Conservation (phyloP, 352 stramenopile genomes). For the Phytophthora pinifolia region DNA sequence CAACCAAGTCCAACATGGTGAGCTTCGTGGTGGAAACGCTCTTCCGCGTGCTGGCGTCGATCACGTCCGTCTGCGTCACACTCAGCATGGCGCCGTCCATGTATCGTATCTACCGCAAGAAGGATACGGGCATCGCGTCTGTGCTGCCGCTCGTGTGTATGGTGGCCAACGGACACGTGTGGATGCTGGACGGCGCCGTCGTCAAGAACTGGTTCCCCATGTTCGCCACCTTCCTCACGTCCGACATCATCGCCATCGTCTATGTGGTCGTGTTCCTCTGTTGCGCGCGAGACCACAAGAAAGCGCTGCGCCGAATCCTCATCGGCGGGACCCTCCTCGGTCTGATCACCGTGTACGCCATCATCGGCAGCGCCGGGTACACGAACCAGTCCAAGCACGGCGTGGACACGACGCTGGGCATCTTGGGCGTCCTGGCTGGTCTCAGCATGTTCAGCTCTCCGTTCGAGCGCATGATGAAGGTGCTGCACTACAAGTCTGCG, state of each 20-base stretch:
- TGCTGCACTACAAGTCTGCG: slow-evolving; percentile 37
- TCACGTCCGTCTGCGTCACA: slow-evolving; percentile 35
- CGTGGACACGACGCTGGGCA: slow-evolving; percentile 30
- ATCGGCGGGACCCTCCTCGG: slow-evolving; percentile 16
- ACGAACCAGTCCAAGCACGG: slow-evolving; percentile 37
- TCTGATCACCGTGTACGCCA: slow-evolving; percentile 32
- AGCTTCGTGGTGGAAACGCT: slow-evolving; percentile 32
- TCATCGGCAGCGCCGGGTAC: slow-evolving; percentile 22
- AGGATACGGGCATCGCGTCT: slow-evolving; percentile 34
- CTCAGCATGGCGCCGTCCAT: slow-evolving; percentile 38
- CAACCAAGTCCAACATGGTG: slow-evolving; percentile 20
- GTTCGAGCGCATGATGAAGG: slow-evolving; percentile 35
- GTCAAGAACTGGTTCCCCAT: slow-evolving; percentile 41
- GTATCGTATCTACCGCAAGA: slow-evolving; percentile 37
- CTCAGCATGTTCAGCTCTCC: slow-evolving; percentile 39
- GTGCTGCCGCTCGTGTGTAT: slow-evolving; percentile 39
- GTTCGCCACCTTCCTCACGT: slow-evolving; percentile 36
- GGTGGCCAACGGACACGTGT: slow-evolving; percentile 35
- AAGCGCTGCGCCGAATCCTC: slow-evolving; percentile 20
- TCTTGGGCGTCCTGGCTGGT: slow-evolving; percentile 26
- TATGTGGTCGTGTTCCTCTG: slow-evolving; percentile 32
- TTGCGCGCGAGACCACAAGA: slow-evolving; percentile 32
- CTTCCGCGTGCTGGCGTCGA: slow-evolving; percentile 31
- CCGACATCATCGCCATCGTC: slow-evolving; percentile 24
- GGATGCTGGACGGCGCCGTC: slow-evolving; percentile 38